Evolutionary conservation across 257 asterid genomes (phyloP), one percentile per base, ranked within the genome.

Genomic region (Lycium barbarum): DNA sequence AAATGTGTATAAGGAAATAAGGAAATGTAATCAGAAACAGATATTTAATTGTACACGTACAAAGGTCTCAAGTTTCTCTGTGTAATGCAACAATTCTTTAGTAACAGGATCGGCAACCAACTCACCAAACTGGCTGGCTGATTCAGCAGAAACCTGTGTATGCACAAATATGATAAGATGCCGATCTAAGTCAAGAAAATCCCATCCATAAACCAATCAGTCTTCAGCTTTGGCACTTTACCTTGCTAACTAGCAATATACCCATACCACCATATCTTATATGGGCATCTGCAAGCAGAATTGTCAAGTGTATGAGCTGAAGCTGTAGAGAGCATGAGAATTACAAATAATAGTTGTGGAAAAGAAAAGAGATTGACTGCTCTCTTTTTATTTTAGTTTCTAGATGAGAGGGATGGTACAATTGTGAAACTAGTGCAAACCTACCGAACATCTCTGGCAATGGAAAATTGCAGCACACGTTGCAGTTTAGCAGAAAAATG

Each of bases 41-140:
- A 49, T 17, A 26, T 47, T n/a, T 26, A 26, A 22, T 66, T 58
- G 72, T 66, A 79, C 78, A 89, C 97, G 36, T 92, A 95, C 98
- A 89, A 95, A 95, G 45, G 98, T 94, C 89, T 93, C 96, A 4
- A 97, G 98, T 87, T 94, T 94, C 89, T 94, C 98, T 15, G 96
- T 91, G 91, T 94, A 94, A 88, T 94, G 98, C 90, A 94, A 87
- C 79, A 94, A 92, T 87, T 94, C 96, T 45, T 92, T 93, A 86
- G 95, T 92, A 66, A 78, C 84, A 22, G 96, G 97, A 90, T 94
- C 98, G 9, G 98, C 97, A 20, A 93, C 97, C 90, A 94, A 90
- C 88, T 94, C 98, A 59, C 98, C 97, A 66, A 93, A 94, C 94
- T 93, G 94, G 92, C 88, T 90, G 88, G 98, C 98, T 53, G 96